Evolutionary conservation across 768 basidiomycete species (phyloP).

Genomic region (Mycena rosella): DNA sequence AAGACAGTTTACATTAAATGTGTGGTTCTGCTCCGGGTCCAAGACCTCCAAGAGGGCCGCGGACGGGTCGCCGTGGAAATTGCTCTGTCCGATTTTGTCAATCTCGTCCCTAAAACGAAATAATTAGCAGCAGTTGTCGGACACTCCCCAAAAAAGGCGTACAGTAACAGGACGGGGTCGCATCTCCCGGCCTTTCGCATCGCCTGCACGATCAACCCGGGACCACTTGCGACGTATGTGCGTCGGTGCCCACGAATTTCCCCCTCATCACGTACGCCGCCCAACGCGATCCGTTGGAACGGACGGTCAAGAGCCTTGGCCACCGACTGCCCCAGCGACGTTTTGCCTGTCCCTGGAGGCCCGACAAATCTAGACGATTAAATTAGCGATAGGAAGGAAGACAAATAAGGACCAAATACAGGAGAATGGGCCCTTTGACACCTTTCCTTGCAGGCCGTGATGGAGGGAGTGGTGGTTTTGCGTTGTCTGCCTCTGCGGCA

Average conservation of each 20-base stretch:
- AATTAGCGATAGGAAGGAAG: not conserved
- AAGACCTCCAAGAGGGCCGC: conserved; percentile 93
- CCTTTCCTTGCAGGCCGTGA: conserved; percentile 47
- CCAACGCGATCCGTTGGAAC: conserved; percentile 93
- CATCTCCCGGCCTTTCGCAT: conserved; percentile 84
- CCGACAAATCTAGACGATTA: conserved; percentile 75
- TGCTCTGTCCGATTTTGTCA: conserved; percentile 90
- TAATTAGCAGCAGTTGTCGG: conserved; percentile 6
- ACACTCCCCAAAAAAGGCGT: conserved; percentile 45
- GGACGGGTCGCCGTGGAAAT: conserved; percentile 92
- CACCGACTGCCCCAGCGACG: conserved; percentile 90
- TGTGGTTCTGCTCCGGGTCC: conserved; percentile 93
- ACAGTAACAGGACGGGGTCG: conserved; percentile 85
- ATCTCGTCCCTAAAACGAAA: conserved; percentile 80
- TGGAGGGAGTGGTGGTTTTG: conserved; percentile 9
- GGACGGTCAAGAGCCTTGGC: conserved; percentile 86
- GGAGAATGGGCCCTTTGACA: conserved; percentile 80
- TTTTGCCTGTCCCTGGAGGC: conserved; percentile 93
- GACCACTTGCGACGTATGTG: conserved; percentile 93
- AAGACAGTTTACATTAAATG: conserved; percentile 71
- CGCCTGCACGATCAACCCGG: conserved; percentile 88
- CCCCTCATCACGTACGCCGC: conserved; percentile 94
- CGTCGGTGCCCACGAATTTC: conserved; percentile 83
- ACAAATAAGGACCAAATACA: conserved; percentile 53
- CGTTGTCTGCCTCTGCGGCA: not conserved